Conservation (phyloP, 352 stramenopile species). For the Phytophthora syringae region DNA sequence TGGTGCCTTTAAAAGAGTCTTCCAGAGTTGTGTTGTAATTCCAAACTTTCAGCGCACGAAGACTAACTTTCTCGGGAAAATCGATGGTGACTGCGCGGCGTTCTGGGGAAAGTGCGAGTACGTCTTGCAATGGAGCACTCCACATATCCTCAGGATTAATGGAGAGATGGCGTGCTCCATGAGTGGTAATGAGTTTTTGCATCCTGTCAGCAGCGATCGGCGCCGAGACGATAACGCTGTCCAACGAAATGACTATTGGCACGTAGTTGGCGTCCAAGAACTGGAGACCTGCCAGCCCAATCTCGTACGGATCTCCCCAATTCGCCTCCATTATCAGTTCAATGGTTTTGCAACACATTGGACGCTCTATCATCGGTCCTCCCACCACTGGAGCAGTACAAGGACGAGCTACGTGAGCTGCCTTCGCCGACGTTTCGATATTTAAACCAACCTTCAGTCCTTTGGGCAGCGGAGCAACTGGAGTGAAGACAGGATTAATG, state of each 20-base stretch:
- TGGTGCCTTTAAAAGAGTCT: constrained; percentile 79
- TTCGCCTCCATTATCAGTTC: constrained; percentile 68
- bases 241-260: constrained; percentile 39
- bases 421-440: constrained; percentile 31
- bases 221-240: constrained; percentile 37
- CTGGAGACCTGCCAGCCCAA: constrained; percentile 63
- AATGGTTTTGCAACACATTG: constrained; percentile 54
- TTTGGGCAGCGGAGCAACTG: constrained; percentile 54
- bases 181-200: constrained; percentile 43
- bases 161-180: constrained; percentile 59
- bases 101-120: constrained; percentile 44
- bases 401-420: constrained; percentile 33
- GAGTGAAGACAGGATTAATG: constrained; percentile 23
- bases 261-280: constrained; percentile 67
- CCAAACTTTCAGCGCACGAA: constrained; percentile 74
- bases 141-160: constrained; percentile 67
- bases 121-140: constrained; percentile 48
- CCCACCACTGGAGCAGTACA: constrained; percentile 70
- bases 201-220: constrained; percentile 44
- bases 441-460: constrained; percentile 41
- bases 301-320: constrained; percentile 76
- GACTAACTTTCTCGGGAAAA: constrained; percentile 49
- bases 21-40: constrained; percentile 84
- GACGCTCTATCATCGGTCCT: constrained; percentile 47
- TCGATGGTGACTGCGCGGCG: constrained; percentile 53